phyloP scores from a whole-genome alignment of 305 asterid species.

The Fraxinus velutina region DNA sequence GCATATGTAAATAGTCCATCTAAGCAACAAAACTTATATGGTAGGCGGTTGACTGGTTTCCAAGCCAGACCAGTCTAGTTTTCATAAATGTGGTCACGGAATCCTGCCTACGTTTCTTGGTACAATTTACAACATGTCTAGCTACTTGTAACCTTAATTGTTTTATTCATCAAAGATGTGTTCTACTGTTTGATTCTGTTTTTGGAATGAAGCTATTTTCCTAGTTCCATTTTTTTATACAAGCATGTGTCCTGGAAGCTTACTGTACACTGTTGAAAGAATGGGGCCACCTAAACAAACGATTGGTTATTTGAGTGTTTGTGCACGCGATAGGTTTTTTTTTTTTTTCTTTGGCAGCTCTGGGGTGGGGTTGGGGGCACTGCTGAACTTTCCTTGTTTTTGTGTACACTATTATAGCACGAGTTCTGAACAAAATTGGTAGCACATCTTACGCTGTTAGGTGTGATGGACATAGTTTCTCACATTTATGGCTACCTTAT shows the following conservation, averaged over 20 bases:
- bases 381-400: background rate
- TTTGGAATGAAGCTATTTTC: background rate
- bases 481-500: background rate
- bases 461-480: background rate
- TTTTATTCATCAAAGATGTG: background rate
- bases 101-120: background rate
- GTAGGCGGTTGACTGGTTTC: background rate
- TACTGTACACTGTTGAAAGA: background rate
- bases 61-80: background rate
- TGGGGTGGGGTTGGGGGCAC: background rate
- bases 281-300: background rate
- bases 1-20: background rate
- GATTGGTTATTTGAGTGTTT: background rate
- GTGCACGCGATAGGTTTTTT: background rate
- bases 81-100: background rate
- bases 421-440: background rate
- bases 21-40: background rate
- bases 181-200: background rate
- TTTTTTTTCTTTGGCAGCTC: background rate
- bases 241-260: background rate
- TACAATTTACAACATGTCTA: background rate
- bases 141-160: background rate
- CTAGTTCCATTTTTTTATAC: background rate
- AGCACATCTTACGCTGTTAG: background rate
- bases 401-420: background rate